Base-by-base conservation (phyloP, 169 alveolate species). In the Cryptosporidium viatorum region DNA sequence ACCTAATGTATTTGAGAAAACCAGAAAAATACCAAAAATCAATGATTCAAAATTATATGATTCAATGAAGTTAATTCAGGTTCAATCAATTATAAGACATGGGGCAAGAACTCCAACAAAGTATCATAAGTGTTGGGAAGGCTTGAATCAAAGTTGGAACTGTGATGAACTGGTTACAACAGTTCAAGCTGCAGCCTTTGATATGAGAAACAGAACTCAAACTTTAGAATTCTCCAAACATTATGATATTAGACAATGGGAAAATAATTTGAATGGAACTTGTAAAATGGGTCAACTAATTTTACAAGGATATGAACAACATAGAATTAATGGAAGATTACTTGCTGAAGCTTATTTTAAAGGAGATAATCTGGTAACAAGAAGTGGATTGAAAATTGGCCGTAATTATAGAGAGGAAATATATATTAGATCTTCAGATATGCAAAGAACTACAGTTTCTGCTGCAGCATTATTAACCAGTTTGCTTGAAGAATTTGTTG, bases 71-170 rank as follows among this genome's bases (percentile, higher is more conserved):
- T 43, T 80, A 41, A 62, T 80, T 59, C 89, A 80, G 26, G 89
- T 80, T 26, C 89, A 80, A 33, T 62, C 89, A 37, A 80, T 80
- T 26, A 80, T 80, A 41, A 59, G 89, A 21, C 89, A 80, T 29
- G 89, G 89, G 0, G 89, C 89, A 6, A 80, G 89, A 65, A 80
- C 89, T 80, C 89, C 89, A 41, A 80, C 89, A n/a, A 80, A 65
- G 74, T 65, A 62, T 37, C 89, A 80, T 33, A 62, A 80, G 14
- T 80, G 89, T 31, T 80, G 89, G 89, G 62, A 80, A 41, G 89
- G 89, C 1, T 12, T 80, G 21, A 67, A 29, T 80, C 89, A 80
- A 65, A 45, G 70, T 6, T 80, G 89, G 89, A 80, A 80, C 16
- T 80, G 89, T 41, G 89, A 80, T 41, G 89, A 80, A 23, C 51